Evolutionary conservation across 495 filamentous ascomycete genomes (phyloP), one percentile per base, ranked within the genome.

Genomic region (Amniculicola lignicola): DNA sequence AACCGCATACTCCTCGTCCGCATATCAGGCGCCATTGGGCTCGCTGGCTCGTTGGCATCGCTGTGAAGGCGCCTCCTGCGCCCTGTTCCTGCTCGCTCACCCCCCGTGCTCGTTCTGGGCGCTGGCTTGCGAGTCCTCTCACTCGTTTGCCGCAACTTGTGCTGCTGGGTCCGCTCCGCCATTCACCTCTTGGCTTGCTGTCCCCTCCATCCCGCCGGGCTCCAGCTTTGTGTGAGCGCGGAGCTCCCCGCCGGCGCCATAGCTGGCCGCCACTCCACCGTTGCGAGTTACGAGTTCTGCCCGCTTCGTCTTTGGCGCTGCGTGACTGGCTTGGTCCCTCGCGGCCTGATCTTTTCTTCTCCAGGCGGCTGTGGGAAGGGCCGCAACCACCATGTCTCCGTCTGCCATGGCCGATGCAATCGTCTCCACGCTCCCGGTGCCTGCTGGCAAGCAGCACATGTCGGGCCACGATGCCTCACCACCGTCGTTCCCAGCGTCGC

Each of bases 181-280:
- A 23, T 54, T 44, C 51, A 54, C 51, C 38, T 25, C 33, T 36
- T n/a, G 25, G 12, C 51, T 7, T 41, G 27, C 28, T 4, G 24
- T 14, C 7, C 49, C 22, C 31, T 28, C 39, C 39, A 7, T 31
- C 39, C 39, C 23, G 9, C 38, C 38, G 38, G 47, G 29, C 47
- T 38, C 39, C 47, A 9, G 16, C 16, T 40, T 9, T 19, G 37
- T 40, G 37, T 18, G 16, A 40, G 37, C 11, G 37, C 37, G 37
- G 37, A 40, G 19, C n/a, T 9, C 10, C 7, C 6, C 37, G 37
- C 7, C 19, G 11, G 37, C 37, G 37, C 7, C 37, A 9, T 10
- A 40, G 37, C 37, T 19, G 37, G 19, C 37, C 11, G 37, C 37
- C 37, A 40, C 37, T 6, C 16, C 37, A 6, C 16, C 16, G 7